Evolutionary conservation across 2,329 filamentous ascomycete genomes (phyloP), one percentile per base, ranked within the genome.

Genomic region (Pseudomassariella vexata): DNA sequence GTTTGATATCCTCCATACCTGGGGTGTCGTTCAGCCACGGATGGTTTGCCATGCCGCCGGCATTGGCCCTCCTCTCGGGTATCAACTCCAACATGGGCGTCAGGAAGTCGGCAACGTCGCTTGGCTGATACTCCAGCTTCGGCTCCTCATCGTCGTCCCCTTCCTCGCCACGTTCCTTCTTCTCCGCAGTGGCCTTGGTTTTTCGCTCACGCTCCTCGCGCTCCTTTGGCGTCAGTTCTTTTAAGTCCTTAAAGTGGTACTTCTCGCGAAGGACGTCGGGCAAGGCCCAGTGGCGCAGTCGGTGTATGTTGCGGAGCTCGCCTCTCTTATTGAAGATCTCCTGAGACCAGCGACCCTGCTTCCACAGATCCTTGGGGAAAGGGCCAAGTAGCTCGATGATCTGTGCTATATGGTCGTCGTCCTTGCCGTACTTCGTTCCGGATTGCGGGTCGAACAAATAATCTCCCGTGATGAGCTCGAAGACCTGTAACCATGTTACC

Each of bases 281-380:
- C 5, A 98, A 68, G 0, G 89, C 88, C 92, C 92, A 98, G 62
- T 96, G 90, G 32, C 92, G 84, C 42, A 98, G 73, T 26, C 92
- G 79, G 60, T 96, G 92, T 49, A 98, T 98, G 63, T 98, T 96
- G 37, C 92, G 85, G 22, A 98, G 75, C 57, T 98, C 92, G 47
- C 92, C 92, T 60, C 95, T 94, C 45, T 92, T 80, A 58, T 95
- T 96, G 70, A 98, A 98, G 42, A 98, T 98, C 58, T 96, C 92
- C 59, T 95, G 90, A 10, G 83, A 89, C 92, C 92, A 96, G 62
- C 95, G 95, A 31, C 92, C 92, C 2, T 85, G 83, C 34, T 95
- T 74, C 60, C 87, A 95, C 30, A 96, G 73, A 5, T 85, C 85
- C 57, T 94, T 94, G 33, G 92, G 90, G 55, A 96, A 96, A 1